Base-by-base conservation (phyloP, 1,284 basidiomycete species). In the Stereum hirsutum region DNA sequence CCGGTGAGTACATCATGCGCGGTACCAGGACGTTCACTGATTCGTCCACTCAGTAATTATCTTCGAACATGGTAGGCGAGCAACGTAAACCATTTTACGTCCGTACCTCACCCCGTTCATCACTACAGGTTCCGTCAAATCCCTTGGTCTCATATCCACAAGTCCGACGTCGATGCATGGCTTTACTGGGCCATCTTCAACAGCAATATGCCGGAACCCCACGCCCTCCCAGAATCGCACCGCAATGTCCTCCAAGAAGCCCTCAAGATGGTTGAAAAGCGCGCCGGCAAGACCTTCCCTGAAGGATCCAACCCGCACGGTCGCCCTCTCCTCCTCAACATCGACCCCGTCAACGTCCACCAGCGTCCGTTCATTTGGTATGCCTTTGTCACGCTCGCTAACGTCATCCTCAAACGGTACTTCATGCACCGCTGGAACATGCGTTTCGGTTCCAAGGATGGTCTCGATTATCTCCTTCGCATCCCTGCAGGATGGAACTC, bases 161-260 rank as follows among this genome's bases (percentile, higher is more conserved):
- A 66, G 15, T 67, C 77, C 32, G 78, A 91, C 55, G 67, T 91
- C 45, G 70, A 71, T 34, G 67, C 75, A 45, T 95, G 90, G 88
- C 64, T 95, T 21, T 81, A 89, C 45, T 95, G 91, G 91, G 74
- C 78, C 11, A 80, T 87, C 52, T 93, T 82, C 62, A 83, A 82
- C 51, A 64, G 73, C 2, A 66, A 75, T 19, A 67, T 87, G 34
- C 75, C 78, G 15, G 57, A 70, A 8, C 53, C 63, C 8, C 68
- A 76, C n/a, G 46, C 62, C 17, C 55, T 81, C 8, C 61, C 78
- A 3, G 55, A 65, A 3, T 51, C 65, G 4, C 72, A 75, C 44
- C 64, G 63, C 28, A 58, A 60, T 8, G 68, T 75, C 31, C 55
- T 93, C 14, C 69, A 81, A 24, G 70, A 79, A 35, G 74, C 78